Percentiles rank a stretch among this genome's conserved stretches.
These are phyloP conservation scores for Cornus florida DNA, from an alignment of 148 eudicot species.

Conservation along the genomic window DNA sequence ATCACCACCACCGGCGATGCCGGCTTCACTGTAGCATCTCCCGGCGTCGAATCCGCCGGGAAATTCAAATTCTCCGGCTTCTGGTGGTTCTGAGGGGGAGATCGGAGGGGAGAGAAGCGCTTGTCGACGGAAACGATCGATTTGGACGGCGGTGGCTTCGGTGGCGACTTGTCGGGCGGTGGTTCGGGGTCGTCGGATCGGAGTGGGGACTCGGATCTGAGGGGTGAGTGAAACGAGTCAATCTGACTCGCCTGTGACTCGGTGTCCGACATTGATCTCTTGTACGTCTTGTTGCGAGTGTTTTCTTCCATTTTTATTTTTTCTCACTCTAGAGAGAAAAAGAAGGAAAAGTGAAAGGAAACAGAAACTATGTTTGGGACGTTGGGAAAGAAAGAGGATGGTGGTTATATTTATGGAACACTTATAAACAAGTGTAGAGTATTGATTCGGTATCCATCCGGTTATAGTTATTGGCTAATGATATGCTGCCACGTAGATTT, in stretches of 20 bases:
- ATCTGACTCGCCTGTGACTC: slow-evolving; percentile 26
- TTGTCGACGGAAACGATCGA: slow-evolving; percentile 34
- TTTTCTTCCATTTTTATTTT: neutral
- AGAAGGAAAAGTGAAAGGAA: neutral
- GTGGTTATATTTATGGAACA: no score
- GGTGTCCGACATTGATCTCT: slow-evolving; percentile 46
- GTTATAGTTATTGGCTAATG: no score
- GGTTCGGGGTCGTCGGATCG: slow-evolving; percentile 48
- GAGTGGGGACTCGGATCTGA: slow-evolving; percentile 27
- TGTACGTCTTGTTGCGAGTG: neutral
- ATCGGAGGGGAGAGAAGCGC: slow-evolving; percentile 39
- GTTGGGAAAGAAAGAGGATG: no score
- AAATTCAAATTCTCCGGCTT: slow-evolving; percentile 5
- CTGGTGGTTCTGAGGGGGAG: slow-evolving; percentile 14
- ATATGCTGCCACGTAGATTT: no score
- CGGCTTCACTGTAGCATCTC: neutral
- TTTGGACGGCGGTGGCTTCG: slow-evolving; percentile 7
- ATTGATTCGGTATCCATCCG: no score
- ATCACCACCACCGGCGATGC: slow-evolving; percentile 21
- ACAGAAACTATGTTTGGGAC: neutral
- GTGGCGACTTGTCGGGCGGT: slow-evolving; percentile 4
- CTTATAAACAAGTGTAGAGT: no score
- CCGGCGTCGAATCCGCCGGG: neutral
- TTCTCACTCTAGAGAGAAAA: neutral
- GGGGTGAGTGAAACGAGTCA: slow-evolving; percentile 62